phyloP scores from a whole-genome alignment of 176 grass and related monocot genomes.

The Eleusine indica region DNA sequence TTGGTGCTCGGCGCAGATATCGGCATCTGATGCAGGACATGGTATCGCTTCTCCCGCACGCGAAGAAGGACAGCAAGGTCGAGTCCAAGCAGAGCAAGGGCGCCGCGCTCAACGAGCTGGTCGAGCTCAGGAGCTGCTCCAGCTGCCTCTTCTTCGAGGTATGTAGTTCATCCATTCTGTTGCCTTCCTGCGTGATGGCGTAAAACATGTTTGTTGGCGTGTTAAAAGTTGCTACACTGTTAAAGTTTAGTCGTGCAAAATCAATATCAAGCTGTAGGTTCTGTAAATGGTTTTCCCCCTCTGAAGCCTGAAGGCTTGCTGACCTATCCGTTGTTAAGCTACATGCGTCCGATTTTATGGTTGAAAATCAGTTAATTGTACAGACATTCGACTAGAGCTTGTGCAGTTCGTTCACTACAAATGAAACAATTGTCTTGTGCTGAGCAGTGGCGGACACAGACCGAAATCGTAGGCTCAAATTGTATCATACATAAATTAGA shows the following conservation, averaged over 20 bases:
- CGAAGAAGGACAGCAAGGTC: constrained; percentile 96
- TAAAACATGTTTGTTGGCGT: background rate
- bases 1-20: constrained; percentile 51
- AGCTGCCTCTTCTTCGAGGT: constrained; percentile 92
- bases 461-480: too few species aligned
- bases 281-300: background rate
- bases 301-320: background rate
- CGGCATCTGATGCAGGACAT: constrained; percentile 86
- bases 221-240: background rate
- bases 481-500: too few species aligned
- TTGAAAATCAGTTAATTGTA: background rate
- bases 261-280: background rate
- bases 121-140: constrained; percentile 86
- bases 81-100: constrained; percentile 95
- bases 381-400: background rate
- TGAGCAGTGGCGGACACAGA: background rate
- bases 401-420: background rate
- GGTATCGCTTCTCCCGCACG: constrained; percentile 75
- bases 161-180: background rate
- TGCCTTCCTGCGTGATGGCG: background rate
- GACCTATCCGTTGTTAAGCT: background rate
- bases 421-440: background rate
- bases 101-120: constrained; percentile 71
- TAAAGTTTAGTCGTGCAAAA: background rate
- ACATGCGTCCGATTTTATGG: background rate